Conservation (phyloP, 2,329 filamentous ascomycete species). For the Aspergillus ibericus region DNA sequence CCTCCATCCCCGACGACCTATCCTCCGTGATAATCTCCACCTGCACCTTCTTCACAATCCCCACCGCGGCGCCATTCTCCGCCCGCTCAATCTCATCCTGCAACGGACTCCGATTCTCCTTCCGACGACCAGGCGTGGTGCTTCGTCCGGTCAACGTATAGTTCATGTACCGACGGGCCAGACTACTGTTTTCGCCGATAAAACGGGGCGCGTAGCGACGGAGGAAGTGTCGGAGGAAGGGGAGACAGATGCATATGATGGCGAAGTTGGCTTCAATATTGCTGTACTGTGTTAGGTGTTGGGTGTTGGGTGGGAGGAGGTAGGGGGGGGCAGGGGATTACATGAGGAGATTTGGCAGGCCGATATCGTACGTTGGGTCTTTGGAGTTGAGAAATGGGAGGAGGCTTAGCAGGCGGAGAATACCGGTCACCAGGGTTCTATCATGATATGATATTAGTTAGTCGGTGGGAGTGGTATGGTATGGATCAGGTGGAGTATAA, state of each 20-base stretch:
- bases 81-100: constrained; percentile 21
- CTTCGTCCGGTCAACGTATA: constrained; percentile 6
- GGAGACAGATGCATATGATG: constrained; percentile 26
- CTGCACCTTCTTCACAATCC: constrained; percentile 22
- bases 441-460: not conserved
- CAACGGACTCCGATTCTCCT: constrained; percentile 9
- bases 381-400: constrained; percentile 13
- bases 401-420: constrained; percentile 21
- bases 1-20: not conserved
- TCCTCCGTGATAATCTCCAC: constrained; percentile 21
- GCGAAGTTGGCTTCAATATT: constrained; percentile 29
- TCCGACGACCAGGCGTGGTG: constrained; percentile 13
- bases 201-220: constrained; percentile 22
- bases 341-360: constrained; percentile 17
- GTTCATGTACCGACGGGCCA: constrained; percentile 13
- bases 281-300: too few species aligned
- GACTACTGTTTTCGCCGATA: constrained; percentile 17
- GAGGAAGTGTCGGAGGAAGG: constrained; percentile 26
- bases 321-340: too few species aligned
- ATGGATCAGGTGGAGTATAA: too few species aligned
- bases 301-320: too few species aligned
- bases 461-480: too few species aligned
- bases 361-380: constrained; percentile 16
- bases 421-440: constrained; percentile 22
- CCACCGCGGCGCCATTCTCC: constrained; percentile 13